Conservation (phyloP, 495 filamentous ascomycete genomes). For the Aspergillus wentii region DNA sequence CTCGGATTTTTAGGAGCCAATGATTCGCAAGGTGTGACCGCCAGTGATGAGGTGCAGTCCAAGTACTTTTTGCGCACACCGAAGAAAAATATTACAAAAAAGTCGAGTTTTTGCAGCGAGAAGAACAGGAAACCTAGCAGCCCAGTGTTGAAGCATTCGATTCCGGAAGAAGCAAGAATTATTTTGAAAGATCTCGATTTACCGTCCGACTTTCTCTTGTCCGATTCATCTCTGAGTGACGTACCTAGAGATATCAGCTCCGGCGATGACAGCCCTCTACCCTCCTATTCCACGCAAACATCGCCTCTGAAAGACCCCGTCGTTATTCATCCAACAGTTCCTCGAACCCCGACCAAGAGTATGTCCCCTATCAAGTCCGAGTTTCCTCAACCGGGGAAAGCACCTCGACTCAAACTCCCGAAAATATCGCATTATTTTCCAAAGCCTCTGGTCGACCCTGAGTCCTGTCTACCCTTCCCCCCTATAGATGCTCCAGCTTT, state of each 20-base stretch:
- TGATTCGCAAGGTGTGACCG: constrained; percentile 33
- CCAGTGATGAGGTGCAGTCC: constrained; percentile 40
- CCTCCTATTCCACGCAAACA: too few relatives aligned
- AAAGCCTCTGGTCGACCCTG: constrained; percentile 33
- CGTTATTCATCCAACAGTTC: not conserved
- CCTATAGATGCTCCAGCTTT: constrained; percentile 57
- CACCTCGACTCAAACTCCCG: constrained; percentile 15
- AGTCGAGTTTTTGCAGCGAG: not conserved
- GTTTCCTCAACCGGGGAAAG: constrained; percentile 7
- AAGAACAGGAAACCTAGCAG: not conserved
- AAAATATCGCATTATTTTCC: constrained; percentile 47
- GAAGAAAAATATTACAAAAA: not conserved
- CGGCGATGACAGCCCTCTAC: constrained; percentile 4
- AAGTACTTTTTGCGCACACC: constrained; percentile 27
- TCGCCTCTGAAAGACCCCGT: not conserved
- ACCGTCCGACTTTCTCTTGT: constrained; percentile 18
- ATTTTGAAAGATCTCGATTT: constrained; percentile 12
- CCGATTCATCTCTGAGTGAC: constrained; percentile 31
- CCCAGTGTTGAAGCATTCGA: not conserved
- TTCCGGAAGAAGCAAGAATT: constrained; percentile 10
- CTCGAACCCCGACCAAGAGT: constrained; percentile 3
- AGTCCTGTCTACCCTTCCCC: constrained; percentile 69
- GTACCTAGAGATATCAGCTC: constrained; percentile 21
- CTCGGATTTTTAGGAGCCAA: constrained; percentile 36
- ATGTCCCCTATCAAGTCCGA: not conserved